Evolutionary conservation across 177 flowering plant species (phyloP).

Genomic region (Telopea speciosissima): DNA sequence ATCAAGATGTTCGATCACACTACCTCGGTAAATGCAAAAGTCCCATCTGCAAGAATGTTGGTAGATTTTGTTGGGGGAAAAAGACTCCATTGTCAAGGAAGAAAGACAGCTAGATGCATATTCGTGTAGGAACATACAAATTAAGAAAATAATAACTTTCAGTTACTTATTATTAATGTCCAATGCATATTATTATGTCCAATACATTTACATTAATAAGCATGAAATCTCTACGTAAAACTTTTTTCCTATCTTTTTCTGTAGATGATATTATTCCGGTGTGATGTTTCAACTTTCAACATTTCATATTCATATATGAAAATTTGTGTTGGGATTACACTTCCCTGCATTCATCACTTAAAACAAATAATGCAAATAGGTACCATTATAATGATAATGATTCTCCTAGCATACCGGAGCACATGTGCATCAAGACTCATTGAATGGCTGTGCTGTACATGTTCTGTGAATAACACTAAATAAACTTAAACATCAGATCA

Average conservation of each 20-base stretch:
- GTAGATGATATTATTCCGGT: neutral
- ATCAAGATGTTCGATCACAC: slow-evolving; percentile 84
- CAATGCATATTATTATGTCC: no score
- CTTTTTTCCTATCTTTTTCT: no score
- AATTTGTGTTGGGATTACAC: neutral
- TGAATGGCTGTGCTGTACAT: no score
- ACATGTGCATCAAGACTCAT: neutral
- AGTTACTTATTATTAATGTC: neutral
- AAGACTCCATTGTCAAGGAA: neutral
- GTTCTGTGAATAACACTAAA: no score
- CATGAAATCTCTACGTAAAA: neutral
- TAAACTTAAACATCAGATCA: no score
- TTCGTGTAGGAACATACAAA: neutral
- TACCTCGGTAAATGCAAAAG: slow-evolving; percentile 59
- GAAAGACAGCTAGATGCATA: slow-evolving; percentile 1
- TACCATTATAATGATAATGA: neutral
- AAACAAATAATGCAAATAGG: no score
- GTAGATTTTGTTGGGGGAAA: neutral
- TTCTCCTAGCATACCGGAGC: neutral
- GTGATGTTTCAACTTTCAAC: neutral
- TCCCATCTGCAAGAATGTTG: slow-evolving; percentile 72
- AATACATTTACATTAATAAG: neutral
- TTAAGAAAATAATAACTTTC: neutral
- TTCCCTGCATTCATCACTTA: neutral
- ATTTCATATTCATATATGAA: neutral